Base-by-base conservation (phyloP, 2,329 filamentous ascomycete genomes). In the Pseudocercospora pini-densiflorae region DNA sequence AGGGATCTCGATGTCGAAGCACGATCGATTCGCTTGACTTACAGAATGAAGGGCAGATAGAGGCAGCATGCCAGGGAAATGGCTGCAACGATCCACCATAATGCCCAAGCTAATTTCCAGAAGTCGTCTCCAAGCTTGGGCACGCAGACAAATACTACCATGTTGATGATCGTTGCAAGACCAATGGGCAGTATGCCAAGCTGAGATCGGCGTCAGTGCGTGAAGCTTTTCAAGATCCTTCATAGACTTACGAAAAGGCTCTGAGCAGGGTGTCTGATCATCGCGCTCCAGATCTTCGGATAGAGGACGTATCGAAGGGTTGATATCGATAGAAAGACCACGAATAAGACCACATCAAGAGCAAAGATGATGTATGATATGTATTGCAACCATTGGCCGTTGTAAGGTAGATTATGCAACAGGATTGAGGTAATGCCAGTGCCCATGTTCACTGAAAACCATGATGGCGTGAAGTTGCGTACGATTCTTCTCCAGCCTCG, bases 401-500 rank as follows among this genome's bases (percentile, higher is more conserved):
- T 83, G 76, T 87, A 91, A 0, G 89, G 89, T 8, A 91, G 82
- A n/a, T 84, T 84, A 69, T 86, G 81, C 23, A 92, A 81, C 12
- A 92, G 81, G 31, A 89, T 83, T 1, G 87, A 86, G 3, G 90
- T 86, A 43, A 92, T 87, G 16, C 89, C 90, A 0, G 89, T 92
- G 29, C 89, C 89, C 89, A 92, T 77, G 9, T 70, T 76, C 10
- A 76, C 72, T n/a, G 63, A 70, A 47, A 77, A 77, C 75, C 74
- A 76, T 9, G 73, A 74, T 0, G 73, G 73, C 6, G 67, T 72
- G 65, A 76, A 76, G 59, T 76, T 75, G 51, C 73, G 69, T 10
- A 75, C 73, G 10, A 75, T 68, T 2, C 70, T 65, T 19, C 74
- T 72, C 74, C 73, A 76, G 53, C 72, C 73, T 23, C 63, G 60